Evolutionary conservation across 768 basidiomycete species (phyloP).

Genomic region (Xerocomus brunneocitrinus): DNA sequence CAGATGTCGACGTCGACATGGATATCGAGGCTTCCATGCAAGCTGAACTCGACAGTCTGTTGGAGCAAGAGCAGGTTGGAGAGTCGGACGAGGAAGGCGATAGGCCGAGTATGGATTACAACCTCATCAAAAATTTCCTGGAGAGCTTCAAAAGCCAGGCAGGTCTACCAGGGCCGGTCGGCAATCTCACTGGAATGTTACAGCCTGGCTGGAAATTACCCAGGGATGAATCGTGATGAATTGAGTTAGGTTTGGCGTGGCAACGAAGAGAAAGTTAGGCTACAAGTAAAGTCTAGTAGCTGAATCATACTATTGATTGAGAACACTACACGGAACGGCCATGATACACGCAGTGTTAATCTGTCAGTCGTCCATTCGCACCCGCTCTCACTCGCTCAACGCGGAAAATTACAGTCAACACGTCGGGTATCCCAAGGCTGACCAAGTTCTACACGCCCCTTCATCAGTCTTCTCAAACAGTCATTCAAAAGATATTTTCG

Average conservation of each 20-base stretch:
- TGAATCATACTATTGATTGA: not conserved
- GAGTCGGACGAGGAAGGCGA: conserved; percentile 54
- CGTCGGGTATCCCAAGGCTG: conserved; percentile 78
- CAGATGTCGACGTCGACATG: conserved; percentile 45
- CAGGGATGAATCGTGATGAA: conserved; percentile 49
- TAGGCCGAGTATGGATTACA: conserved; percentile 66
- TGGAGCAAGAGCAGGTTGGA: conserved; percentile 45
- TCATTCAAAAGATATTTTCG: conserved; percentile 87
- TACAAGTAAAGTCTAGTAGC: not conserved
- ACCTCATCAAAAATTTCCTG: conserved; percentile 92
- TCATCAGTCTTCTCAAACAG: conserved; percentile 51
- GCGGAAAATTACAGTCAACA: conserved; percentile 68
- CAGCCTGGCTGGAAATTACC: conserved; percentile 74
- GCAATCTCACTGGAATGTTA: conserved; percentile 82
- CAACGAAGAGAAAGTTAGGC: too few species aligned
- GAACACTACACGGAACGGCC: conserved; percentile 1
- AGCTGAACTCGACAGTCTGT: conserved; percentile 65
- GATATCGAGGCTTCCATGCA: conserved; percentile 89
- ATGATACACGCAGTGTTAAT: conserved; percentile 89
- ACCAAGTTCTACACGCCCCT: conserved; percentile 88
- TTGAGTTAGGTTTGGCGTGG: not conserved
- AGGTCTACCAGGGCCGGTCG: conserved; percentile 86
- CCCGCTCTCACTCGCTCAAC: conserved; percentile 17
- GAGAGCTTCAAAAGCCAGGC: conserved; percentile 93
- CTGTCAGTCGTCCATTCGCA: conserved; percentile 45